phyloP scores from a whole-genome alignment of 2,329 filamentous ascomycete genomes.

The Mollisia scopiformis region DNA sequence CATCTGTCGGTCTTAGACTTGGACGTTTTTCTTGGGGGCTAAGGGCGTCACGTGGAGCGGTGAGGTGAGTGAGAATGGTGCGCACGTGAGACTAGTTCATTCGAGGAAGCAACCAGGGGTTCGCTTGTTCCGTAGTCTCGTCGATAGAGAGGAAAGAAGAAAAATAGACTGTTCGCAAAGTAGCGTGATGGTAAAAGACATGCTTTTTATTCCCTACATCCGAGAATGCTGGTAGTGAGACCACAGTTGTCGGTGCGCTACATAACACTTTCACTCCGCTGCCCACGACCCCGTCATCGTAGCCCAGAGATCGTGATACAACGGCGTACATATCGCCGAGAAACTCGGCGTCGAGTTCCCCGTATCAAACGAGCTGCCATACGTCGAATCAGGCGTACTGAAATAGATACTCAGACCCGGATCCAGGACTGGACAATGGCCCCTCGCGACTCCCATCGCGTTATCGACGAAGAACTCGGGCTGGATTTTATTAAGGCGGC shows the following conservation, averaged over 20 bases:
- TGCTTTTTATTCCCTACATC: too few species aligned
- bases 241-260: neutral
- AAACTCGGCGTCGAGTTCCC: neutral
- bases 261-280: slow-evolving; percentile 11
- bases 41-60: slow-evolving; percentile 7
- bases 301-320: slow-evolving; percentile 33
- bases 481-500: slow-evolving; percentile 22
- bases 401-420: slow-evolving; percentile 21
- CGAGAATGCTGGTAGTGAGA: too few species aligned
- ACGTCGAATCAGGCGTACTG: slow-evolving; percentile 12
- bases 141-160: neutral
- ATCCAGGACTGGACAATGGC: slow-evolving; percentile 30
- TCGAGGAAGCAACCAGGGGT: neutral
- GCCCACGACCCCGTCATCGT: slow-evolving; percentile 35
- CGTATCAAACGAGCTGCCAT: slow-evolving; percentile 13
- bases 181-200: too few species aligned
- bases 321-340: slow-evolving; percentile 3
- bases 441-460: slow-evolving; percentile 9
- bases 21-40: neutral
- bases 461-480: slow-evolving; percentile 18
- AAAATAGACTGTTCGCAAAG: too few species aligned
- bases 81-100: slow-evolving; percentile 2
- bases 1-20: neutral
- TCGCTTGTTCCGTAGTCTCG: neutral
- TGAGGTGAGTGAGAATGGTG: too few species aligned